Evolutionary conservation across 2,329 filamentous ascomycete species (phyloP).

Genomic region (Aureobasidium lini): DNA sequence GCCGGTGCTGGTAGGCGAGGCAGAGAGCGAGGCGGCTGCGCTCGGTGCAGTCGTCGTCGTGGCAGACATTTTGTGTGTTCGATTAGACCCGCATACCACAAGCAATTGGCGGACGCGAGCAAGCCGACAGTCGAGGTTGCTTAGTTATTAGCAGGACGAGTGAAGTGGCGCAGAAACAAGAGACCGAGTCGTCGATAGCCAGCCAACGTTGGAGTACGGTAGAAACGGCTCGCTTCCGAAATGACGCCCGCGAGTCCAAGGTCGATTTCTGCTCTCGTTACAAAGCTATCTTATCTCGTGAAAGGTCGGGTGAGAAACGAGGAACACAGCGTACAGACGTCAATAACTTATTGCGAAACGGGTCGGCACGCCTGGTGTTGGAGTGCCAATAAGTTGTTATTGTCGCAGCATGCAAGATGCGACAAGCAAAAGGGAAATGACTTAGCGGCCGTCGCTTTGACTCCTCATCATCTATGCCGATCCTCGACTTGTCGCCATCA

Average conservation of each 20-base stretch:
- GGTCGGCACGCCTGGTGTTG: background rate
- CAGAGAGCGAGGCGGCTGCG: conserved; percentile 14
- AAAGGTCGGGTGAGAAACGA: background rate
- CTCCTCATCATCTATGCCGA: background rate
- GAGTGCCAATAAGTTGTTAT: background rate
- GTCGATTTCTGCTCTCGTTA: background rate
- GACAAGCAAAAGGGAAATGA: background rate
- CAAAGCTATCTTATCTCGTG: too few relatives aligned
- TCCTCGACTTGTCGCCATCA: background rate
- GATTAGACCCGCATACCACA: conserved; percentile 3
- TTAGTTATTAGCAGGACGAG: background rate
- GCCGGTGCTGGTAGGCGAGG: conserved; percentile 19
- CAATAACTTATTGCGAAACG: background rate
- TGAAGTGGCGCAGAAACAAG: background rate
- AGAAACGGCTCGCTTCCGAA: background rate
- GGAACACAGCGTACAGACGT: background rate
- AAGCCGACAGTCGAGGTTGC: background rate
- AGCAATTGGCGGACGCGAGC: background rate
- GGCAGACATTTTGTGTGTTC: conserved; percentile 7
- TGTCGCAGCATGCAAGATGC: background rate
- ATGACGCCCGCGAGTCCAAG: background rate
- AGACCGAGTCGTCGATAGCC: background rate
- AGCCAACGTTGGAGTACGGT: background rate
- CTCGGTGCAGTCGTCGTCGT: conserved; percentile 6
- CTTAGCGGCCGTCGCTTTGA: background rate